Evolutionary conservation across 768 basidiomycete genomes (phyloP), one percentile per base, ranked within the genome.

Genomic region (Amanita molliuscula): DNA sequence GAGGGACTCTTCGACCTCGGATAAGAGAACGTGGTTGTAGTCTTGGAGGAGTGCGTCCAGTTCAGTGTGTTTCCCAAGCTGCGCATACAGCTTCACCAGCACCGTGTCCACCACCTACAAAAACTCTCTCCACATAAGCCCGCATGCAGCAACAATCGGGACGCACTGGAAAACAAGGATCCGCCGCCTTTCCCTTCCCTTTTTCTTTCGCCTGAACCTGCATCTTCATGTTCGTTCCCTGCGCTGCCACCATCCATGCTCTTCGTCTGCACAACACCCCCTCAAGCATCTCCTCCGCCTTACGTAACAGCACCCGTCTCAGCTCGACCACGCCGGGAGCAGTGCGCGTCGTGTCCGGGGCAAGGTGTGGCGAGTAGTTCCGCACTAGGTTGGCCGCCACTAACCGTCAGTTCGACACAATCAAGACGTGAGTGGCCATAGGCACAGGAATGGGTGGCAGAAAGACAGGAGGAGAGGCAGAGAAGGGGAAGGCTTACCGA

Each of bases 361-460:
- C 65, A 57, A 95, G 76, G 67, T 93, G 84, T 13, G 92, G 91
- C 38, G 87, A 88, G 64, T 94, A 93, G 61, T 93, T 92, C 73
- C 79, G 77, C 74, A 90, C 88, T 87, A 94, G 71, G 76, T 91
- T 89, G 59, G 73, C 77, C 66, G 77, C 77, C 77, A 93, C 92
- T 93, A 61, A 68, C 11, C 71, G 85, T 79, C 63, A 87, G 84
- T 81, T 77, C 77, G 31, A 31, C 31, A 13, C 31, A 31, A 31
- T 13, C 31, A 13, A 31, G 31, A 31, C 13, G 31, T 31, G 13
- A 31, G 31, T 31, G 31, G 31, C 31, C 31, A 31, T 4, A 73
- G 76, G 73, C 63, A 70, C 66, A 68, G 68, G 64, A 71, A 43
- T 40, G 48, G 50, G 44, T 28, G 33, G 49, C 16, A 46, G 54